Evolutionary conservation across 208 protist genomes (phyloP), one percentile per base, ranked within the genome.

Genomic region (Acanthamoeba divionensis): DNA sequence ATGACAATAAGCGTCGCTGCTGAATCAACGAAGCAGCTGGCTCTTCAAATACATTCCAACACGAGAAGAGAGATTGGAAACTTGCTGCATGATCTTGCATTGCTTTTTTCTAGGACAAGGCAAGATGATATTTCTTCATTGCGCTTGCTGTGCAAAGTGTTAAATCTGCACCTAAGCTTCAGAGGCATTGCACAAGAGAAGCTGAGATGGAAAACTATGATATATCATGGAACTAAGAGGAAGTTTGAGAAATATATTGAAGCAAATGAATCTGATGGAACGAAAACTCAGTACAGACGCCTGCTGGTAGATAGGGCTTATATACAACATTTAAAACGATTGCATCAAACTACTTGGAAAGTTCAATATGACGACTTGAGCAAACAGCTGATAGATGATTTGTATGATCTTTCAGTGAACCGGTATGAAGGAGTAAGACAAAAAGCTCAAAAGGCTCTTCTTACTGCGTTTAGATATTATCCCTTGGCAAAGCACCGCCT

Each of bases 111-210:
- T n/a, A n/a, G n/a, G n/a, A n/a, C n/a, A n/a, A n/a, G n/a, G n/a
- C n/a, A n/a, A n/a, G n/a, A n/a, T n/a, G n/a, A n/a, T n/a, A n/a
- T n/a, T n/a, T n/a, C n/a, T n/a, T n/a, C n/a, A n/a, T n/a, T n/a
- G n/a, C n/a, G n/a, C n/a, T n/a, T n/a, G 69, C 69, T 79, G 2
- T 7, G 48, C 69, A 79, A 79, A 31, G 33, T 52, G n/a, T 57
- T 79, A 47, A 13, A 52, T 26, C 69, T 79, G 13, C 26, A 57
- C 0, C 69, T 79, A 21, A 79, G 55, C 44, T 79, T 79, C 69
- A 79, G 55, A 24, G 69, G 69, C 69, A 79, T 79, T 47, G 48
- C 69, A 12, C 69, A 79, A 47, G 38, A 79, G 18, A 52, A 52
- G 36, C 69, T 79, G 31, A 21, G 38, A 21, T 79, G 36, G 69